Evolutionary conservation across 2,329 filamentous ascomycete species (phyloP), one percentile per base, ranked within the genome.

Genomic region (Hypoxylon sp.): DNA sequence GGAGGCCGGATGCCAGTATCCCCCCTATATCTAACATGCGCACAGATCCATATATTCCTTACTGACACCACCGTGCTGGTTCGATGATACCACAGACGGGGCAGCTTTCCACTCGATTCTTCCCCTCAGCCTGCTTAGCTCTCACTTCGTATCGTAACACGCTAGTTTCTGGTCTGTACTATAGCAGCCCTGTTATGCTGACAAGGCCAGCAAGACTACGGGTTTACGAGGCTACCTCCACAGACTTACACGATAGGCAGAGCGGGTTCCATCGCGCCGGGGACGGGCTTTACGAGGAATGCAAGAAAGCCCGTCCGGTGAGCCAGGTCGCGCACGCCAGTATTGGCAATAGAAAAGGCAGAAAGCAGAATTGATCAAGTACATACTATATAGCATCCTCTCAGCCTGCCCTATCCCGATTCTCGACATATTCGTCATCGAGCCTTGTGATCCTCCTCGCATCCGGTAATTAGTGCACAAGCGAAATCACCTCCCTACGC

Each of bases 11-110:
- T 55, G 48, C 53, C 40, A 63, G 53, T 42, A 53, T 31, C 57
- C 60, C 60, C 60, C 60, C 50, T 63, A 57, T 60, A 58, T 60
- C 10, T 26, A 51, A 58, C 42, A 52, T 57, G 26, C n/a, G 31
- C 41, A 48, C 26, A 40, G 38, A 11, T 40, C 33, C 40, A 53
- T 38, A 41, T 40, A 21, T 21, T 43, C 38, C 31, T 54, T 54
- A 38, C 33, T 37, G 8, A 37, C 24, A 24, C 45, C 49, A n/a
- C n/a, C n/a, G n/a, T n/a, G n/a, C n/a, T n/a, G n/a, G n/a, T n/a
- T n/a, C n/a, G n/a, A n/a, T n/a, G n/a, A n/a, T n/a, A n/a, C n/a
- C n/a, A 41, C 26, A 10, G 17, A 21, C 46, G 56, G 49, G 57
- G 60, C 49, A 57, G 18, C 51, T 48, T 41, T 50, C 60, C 52